Conservation (phyloP, 305 asterid genomes). For the Rubia balearica region DNA sequence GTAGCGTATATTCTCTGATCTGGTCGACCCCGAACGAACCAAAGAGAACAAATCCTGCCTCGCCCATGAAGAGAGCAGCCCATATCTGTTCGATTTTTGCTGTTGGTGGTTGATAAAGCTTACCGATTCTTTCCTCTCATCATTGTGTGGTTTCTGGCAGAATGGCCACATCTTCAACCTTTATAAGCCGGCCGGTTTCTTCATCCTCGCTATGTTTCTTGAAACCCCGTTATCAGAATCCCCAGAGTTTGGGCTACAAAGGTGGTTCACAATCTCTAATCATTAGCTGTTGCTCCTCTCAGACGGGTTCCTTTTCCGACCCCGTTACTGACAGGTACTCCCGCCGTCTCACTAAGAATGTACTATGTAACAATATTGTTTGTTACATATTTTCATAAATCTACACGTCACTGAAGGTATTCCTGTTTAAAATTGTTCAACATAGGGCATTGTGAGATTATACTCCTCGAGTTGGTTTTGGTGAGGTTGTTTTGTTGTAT, state of each 20-base stretch:
- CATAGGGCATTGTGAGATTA: not conserved
- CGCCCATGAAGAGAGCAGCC: not conserved
- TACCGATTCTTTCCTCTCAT: not conserved
- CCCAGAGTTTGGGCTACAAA: slow-evolving; percentile 22
- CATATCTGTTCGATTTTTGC: not conserved
- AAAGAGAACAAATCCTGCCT: no score
- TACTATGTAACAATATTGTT: not conserved
- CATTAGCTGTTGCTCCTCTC: slow-evolving; percentile 45
- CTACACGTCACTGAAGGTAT: not conserved
- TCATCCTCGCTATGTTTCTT: slow-evolving; percentile 34
- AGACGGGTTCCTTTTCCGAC: slow-evolving; percentile 35
- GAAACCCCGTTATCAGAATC: slow-evolving; percentile 22
- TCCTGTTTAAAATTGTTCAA: no score
- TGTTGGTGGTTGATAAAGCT: not conserved
- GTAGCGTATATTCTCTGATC: not conserved
- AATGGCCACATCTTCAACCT: slow-evolving; percentile 41
- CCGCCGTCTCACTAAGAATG: not conserved
- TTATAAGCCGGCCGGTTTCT: slow-evolving; percentile 30
- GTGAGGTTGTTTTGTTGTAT: not conserved
- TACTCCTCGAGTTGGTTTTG: not conserved
- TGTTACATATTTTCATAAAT: not conserved
- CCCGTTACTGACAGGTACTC: slow-evolving; percentile 42
- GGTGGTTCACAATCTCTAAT: slow-evolving; percentile 26
- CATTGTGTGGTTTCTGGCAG: not conserved
- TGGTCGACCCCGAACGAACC: no score